Evolutionary conservation across 768 basidiomycete genomes (phyloP).

Genomic region (Hericium alpestre): DNA sequence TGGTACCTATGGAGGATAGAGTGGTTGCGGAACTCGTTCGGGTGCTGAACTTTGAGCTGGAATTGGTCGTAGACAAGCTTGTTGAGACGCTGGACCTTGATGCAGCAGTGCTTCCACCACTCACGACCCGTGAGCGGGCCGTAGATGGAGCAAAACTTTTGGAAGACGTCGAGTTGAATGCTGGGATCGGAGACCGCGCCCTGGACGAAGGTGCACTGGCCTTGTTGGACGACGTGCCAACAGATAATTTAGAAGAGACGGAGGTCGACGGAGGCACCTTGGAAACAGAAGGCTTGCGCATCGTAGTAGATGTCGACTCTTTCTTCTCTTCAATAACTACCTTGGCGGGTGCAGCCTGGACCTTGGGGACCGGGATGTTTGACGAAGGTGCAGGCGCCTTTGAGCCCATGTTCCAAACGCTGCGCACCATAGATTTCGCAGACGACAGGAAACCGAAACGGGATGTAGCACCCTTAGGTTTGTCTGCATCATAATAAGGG

Average conservation of each 20-base stretch:
- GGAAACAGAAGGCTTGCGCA: constrained; percentile 6
- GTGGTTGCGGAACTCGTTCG: constrained; percentile 3
- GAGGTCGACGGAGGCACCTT: neutral
- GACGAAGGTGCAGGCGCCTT: constrained; percentile 17
- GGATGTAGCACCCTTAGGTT: constrained; percentile 36
- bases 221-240: constrained; percentile 5
- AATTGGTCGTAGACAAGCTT: constrained; percentile 4
- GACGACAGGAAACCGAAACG: constrained; percentile 62
- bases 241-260: neutral
- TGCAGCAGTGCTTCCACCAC: neutral
- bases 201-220: constrained; percentile 5
- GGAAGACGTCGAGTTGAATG: constrained; percentile 12
- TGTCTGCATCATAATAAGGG: constrained; percentile 2
- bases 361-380: constrained; percentile 20
- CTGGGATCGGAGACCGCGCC: constrained; percentile 18
- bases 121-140: neutral
- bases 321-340: neutral
- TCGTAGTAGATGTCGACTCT: neutral
- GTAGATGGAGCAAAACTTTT: neutral
- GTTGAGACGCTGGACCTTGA: constrained; percentile 4
- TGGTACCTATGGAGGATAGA: constrained; percentile 22
- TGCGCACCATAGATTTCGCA: constrained; percentile 61
- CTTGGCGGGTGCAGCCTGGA: constrained; percentile 5
- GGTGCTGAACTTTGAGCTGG: constrained; percentile 3
- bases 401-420: constrained; percentile 58